Evolutionary conservation across 345 rosid genomes (phyloP), one percentile per base, ranked within the genome.

Genomic region (Hypericum androsaemum): DNA sequence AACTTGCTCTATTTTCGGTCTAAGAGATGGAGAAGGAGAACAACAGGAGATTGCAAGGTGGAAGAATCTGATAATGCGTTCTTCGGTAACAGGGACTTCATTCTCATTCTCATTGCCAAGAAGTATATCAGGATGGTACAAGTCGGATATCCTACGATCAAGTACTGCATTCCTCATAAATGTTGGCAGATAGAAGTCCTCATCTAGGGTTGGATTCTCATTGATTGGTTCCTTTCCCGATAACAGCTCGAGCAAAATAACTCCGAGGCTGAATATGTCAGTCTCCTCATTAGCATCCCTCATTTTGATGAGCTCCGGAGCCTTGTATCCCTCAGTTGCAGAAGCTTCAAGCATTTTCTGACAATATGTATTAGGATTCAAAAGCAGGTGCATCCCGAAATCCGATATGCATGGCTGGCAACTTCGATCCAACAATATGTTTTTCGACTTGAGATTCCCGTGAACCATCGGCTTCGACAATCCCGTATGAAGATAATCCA

Each of bases 271-370:
- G 68, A 79, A 90, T 39, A 82, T 70, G 65, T 90, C 98, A 54
- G 81, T 76, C 68, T 67, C 82, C 56, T 62, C 76, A 14, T 69
- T 77, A 13, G 68, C 92, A 63, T 87, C 95, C 53, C 70, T 84
- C 84, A 87, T 74, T 61, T 90, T 87, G 59, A 82, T 77, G 16
- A 90, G 80, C 77, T 90, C 96, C n/a, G 96, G 95, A 39, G 98
- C 86, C 70, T 79, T 90, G 61, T 90, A 90, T 13, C 98, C 98
- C 69, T 79, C 75, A 11, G 77, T 75, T 12, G 87, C 83, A 6
- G 74, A 78, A n/a, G 73, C 69, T 54, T 90, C 98, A 0, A 87
- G 88, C 80, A 87, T 75, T 70, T 81, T 87, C 62, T 84, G 96
- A 32, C 71, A n/a, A n/a, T n/a, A 92, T 56, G 86, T 64, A 2